Evolutionary conservation across 805 yeast genomes (phyloP), one percentile per base, ranked within the genome.

Genomic region (Metschnikowia sp.): DNA sequence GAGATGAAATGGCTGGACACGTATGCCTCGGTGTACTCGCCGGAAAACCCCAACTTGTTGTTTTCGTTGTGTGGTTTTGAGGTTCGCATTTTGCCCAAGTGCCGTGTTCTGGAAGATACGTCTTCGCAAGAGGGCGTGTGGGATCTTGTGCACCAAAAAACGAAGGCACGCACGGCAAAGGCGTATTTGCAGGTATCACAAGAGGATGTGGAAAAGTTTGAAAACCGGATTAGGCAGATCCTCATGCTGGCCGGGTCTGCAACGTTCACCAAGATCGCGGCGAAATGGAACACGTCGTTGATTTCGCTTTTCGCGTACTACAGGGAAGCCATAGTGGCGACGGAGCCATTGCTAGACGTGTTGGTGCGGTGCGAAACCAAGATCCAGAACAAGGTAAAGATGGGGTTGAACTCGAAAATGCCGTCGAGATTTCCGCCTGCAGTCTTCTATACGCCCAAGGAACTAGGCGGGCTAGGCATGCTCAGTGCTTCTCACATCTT

Each of bases 401-500:
- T 92, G 70, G 99, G 99, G 0, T 75, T 94, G 51, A 94, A 94
- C 59, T 92, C 98, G 11, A 94, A 94, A 66, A 94, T 94, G 99
- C 99, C 99, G 0, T 84, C 97, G 0, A 76, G 99, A 47, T 94
- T 94, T 69, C 99, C 99, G 3, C 99, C 99, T 0, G 97, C 97
- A 3, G 99, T 94, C 0, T 94, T 94, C 60, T 94, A 94, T 63
- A 90, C 99, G 0, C 99, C 99, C 0, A 92, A 91, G 57, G 99
- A 94, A 63, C 70, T 94, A 3, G 99, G 99, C 42, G 99, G 99
- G 38, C 70, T 94, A 38, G 99, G 99, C 26, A 94, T 94, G 99
- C 72, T 94, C 26, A 88, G 96, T 74, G 98, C 98, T 0, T 88
- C 97, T 11, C 99, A 94, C 63, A 88, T 94, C 42, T 72, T 94